phyloP scores from a whole-genome alignment of 2,329 filamentous ascomycete genomes.

The Aspergillus ustus region DNA sequence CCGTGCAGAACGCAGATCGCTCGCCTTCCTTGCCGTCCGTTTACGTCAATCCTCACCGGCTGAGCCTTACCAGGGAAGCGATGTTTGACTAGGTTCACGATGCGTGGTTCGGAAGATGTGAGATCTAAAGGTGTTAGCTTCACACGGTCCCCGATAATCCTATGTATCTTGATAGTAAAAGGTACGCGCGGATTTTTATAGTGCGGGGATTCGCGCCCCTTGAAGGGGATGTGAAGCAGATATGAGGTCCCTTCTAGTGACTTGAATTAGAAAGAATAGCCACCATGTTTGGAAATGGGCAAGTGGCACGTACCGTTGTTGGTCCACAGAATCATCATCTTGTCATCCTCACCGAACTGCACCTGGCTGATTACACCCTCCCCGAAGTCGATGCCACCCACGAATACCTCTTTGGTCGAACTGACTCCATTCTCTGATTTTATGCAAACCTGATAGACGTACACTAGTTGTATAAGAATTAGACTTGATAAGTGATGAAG shows the following conservation, averaged over 20 bases:
- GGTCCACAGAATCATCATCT: conserved; percentile 63
- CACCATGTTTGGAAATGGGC: background rate
- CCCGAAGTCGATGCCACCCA: conserved; percentile 39
- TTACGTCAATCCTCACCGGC: conserved; percentile 58
- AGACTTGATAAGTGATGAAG: background rate
- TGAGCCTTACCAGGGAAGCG: conserved; percentile 53
- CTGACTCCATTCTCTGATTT: conserved; percentile 65
- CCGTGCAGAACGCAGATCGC: conserved; percentile 61
- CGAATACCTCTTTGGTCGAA: conserved; percentile 39
- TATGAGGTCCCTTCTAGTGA: conserved; percentile 31
- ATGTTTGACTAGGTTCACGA: conserved; percentile 47
- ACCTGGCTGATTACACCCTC: conserved; percentile 58
- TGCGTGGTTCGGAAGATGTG: conserved; percentile 18
- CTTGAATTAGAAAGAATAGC: conserved; percentile 2
- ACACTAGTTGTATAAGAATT: conserved; percentile 49
- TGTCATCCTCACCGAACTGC: conserved; percentile 69
- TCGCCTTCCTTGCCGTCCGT: conserved; percentile 58
- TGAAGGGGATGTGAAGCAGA: conserved; percentile 42
- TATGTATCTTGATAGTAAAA: conserved; percentile 29
- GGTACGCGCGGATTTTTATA: conserved; percentile 10
- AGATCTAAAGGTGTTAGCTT: conserved; percentile 27
- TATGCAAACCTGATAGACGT: conserved; percentile 60
- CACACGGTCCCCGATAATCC: conserved; percentile 22
- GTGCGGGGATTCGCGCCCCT: conserved; percentile 17
- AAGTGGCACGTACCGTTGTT: conserved; percentile 32